Percentiles rank a stretch among this genome's conserved stretches.
phyloP scores from a whole-genome alignment of 192 early-diverging fungal species.

The Gaertneriomyces semiglobifer region DNA sequence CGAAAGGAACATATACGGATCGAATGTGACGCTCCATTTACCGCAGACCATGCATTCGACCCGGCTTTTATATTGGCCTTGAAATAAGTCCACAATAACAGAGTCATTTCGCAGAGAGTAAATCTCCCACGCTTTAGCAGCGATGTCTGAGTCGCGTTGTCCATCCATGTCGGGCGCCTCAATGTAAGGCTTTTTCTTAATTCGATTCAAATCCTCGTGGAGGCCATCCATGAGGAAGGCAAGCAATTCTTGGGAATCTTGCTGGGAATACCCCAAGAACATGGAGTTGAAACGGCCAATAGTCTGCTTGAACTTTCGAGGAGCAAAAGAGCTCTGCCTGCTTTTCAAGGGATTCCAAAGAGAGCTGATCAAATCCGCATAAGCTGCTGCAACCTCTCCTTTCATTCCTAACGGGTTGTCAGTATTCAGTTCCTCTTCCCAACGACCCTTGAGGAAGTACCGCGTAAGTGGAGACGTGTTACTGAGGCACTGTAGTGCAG shows the following conservation, averaged over 20 bases:
- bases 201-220: conserved; percentile 85
- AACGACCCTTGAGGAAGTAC: conserved; percentile 41
- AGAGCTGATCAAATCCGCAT: conserved; percentile 50
- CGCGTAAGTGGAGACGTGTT: conserved; percentile 53
- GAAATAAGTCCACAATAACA: conserved; percentile 71
- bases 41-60: conserved; percentile 55
- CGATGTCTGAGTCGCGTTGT: conserved; percentile 64
- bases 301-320: conserved; percentile 72
- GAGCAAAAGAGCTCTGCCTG: conserved; percentile 53
- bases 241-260: conserved; percentile 83
- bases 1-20: conserved; percentile 76
- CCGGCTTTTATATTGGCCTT: conserved; percentile 67
- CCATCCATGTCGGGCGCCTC: conserved; percentile 73
- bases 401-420: conserved; percentile 70
- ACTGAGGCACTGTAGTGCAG: conserved; percentile 83
- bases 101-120: conserved; percentile 77
- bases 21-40: conserved; percentile 70
- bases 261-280: conserved; percentile 74
- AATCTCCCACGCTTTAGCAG: conserved; percentile 67
- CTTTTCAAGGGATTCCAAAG: conserved; percentile 33
- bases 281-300: conserved; percentile 57
- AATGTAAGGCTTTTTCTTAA: conserved; percentile 73
- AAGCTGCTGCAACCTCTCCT: conserved; percentile 71
- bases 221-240: conserved; percentile 77
- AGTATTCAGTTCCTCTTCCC: conserved; percentile 60